Evolutionary conservation across 2,329 filamentous ascomycete species (phyloP).

Genomic region (Cercospora sp.): DNA sequence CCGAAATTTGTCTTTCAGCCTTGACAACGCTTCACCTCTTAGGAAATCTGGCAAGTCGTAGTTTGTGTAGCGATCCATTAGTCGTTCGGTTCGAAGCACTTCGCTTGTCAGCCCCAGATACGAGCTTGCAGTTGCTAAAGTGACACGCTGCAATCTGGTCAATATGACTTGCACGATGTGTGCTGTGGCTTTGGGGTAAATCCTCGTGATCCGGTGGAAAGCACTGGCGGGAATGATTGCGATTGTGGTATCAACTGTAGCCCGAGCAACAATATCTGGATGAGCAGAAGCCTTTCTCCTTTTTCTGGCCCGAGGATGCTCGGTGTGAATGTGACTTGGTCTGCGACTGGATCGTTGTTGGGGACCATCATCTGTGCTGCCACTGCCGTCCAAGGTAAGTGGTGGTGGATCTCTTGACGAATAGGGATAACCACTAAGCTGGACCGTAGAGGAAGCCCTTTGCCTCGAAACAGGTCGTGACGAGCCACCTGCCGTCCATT

Average conservation of each 20-base stretch:
- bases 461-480: slow-evolving; percentile 35
- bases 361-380: slow-evolving; percentile 30
- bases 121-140: slow-evolving; percentile 88
- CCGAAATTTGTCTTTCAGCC: slow-evolving; percentile 87
- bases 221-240: slow-evolving; percentile 97
- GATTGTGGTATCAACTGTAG: slow-evolving; percentile 94
- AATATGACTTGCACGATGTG: slow-evolving; percentile 98
- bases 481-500: slow-evolving; percentile 24
- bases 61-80: slow-evolving; percentile 89
- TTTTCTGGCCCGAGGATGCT: slow-evolving; percentile 23
- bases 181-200: slow-evolving; percentile 93
- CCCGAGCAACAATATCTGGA: slow-evolving; percentile 94
- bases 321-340: slow-evolving; percentile 31
- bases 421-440: slow-evolving; percentile 15
- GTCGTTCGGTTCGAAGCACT: slow-evolving; percentile 86
- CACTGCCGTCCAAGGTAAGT: slow-evolving; percentile 33
- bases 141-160: slow-evolving; percentile 90
- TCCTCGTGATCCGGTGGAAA: slow-evolving; percentile 84
- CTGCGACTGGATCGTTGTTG: slow-evolving; percentile 28
- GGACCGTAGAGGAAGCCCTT: slow-evolving; percentile 25
- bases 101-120: slow-evolving; percentile 92
- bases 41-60: slow-evolving; percentile 91
- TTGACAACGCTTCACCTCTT: slow-evolving; percentile 75
- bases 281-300: slow-evolving; percentile 71
- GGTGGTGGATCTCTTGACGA: slow-evolving; percentile 36